phyloP scores from a whole-genome alignment of 345 rosid genomes.

The Citrus hindsii region DNA sequence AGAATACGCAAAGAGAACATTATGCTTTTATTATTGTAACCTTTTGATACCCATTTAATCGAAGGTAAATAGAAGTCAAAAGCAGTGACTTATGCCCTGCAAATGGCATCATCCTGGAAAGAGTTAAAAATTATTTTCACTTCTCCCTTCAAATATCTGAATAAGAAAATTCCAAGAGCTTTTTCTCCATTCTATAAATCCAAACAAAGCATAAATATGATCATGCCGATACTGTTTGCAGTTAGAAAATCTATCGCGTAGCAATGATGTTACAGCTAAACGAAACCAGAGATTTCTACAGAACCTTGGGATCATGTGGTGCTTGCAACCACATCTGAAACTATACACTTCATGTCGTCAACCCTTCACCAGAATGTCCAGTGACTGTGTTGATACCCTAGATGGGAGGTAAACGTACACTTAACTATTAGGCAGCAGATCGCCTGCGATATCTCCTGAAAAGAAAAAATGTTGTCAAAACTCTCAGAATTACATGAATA shows the following conservation, averaged over 20 bases:
- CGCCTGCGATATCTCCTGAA: constrained; percentile 27
- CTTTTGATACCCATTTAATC: not conserved
- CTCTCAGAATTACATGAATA: not conserved
- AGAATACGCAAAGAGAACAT: not conserved
- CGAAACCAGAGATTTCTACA: not conserved
- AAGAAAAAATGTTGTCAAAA: not conserved
- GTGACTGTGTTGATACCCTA: not conserved
- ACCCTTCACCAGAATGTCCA: not conserved
- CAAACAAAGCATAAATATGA: not conserved
- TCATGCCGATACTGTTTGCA: not conserved
- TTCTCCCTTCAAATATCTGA: not conserved
- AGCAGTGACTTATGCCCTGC: not conserved
- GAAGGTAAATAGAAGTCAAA: not conserved
- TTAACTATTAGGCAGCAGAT: constrained; percentile 9
- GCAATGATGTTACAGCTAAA: not conserved
- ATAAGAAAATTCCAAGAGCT: not conserved
- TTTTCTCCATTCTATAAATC: not conserved
- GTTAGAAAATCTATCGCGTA: not conserved
- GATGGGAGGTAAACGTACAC: not conserved
- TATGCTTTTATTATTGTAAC: not conserved
- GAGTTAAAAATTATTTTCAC: not conserved
- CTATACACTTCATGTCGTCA: not conserved
- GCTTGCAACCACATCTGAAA: not conserved
- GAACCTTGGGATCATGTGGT: not conserved
- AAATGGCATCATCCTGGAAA: not conserved